phyloP scores from a whole-genome alignment of 2,329 filamentous ascomycete species.

The Xenoacremonium recifei region DNA sequence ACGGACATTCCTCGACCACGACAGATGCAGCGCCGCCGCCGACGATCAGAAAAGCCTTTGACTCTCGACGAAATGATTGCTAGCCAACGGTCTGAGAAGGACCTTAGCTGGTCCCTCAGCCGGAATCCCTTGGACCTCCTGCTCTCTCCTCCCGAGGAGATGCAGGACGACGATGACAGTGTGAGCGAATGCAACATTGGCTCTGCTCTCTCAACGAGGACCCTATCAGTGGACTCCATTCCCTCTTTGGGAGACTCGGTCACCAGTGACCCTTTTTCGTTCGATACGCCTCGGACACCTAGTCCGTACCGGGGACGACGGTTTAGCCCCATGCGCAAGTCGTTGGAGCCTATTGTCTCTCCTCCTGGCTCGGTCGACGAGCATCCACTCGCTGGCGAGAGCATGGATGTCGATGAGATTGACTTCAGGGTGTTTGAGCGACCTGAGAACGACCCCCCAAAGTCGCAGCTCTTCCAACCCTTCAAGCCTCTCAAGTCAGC shows the following conservation, averaged over 20 bases:
- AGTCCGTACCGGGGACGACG: conserved; percentile 29
- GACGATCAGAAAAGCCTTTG: conserved; percentile 31
- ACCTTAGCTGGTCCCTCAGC: conserved; percentile 53
- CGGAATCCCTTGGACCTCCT: conserved; percentile 58
- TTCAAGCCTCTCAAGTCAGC: conserved; percentile 53
- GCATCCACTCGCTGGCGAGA: conserved; percentile 46
- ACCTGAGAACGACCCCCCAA: conserved; percentile 29
- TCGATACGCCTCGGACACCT: conserved; percentile 48
- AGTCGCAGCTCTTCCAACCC: conserved; percentile 34
- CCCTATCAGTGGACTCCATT: conserved; percentile 59
- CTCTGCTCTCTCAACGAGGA: conserved; percentile 52
- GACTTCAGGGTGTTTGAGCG: conserved; percentile 49
- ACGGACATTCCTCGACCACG: conserved; percentile 57
- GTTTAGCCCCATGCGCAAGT: conserved; percentile 43
- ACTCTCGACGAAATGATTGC: conserved; percentile 57
- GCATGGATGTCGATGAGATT: conserved; percentile 36
- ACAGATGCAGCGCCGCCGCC: conserved; percentile 35
- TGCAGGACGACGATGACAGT: conserved; percentile 47
- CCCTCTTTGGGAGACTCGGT: conserved; percentile 58
- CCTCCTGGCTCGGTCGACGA: conserved; percentile 51
- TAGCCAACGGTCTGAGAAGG: conserved; percentile 56
- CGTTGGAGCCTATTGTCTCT: conserved; percentile 55
- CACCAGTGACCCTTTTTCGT: conserved; percentile 46
- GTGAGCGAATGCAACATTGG: conserved; percentile 52
- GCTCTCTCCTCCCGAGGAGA: conserved; percentile 59